A percentile compares a stretch with the other conserved stretches of the same genome.
Conservation (phyloP, 352 stramenopile species). For the Phytopythium litorale region DNA sequence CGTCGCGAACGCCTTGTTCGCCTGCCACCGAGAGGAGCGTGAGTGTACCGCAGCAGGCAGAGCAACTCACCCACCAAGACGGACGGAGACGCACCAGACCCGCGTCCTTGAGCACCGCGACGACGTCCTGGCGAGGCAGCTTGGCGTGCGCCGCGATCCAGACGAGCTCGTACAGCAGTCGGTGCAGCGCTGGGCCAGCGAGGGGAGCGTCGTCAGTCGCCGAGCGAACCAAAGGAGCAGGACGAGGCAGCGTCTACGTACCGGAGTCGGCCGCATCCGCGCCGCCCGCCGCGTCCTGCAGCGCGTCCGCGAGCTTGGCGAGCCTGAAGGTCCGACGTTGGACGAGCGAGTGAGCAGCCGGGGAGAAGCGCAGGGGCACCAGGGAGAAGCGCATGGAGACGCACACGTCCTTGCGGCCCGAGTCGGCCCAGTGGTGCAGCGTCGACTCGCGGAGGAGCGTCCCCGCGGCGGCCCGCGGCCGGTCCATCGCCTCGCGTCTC, state of each 20-base stretch:
- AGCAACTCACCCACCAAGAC: too few relatives aligned
- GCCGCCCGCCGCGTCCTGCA: constrained; percentile 22
- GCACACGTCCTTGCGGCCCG: constrained; percentile 52
- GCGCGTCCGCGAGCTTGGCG: constrained; percentile 28
- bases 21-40: constrained; percentile 12
- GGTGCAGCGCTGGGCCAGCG: constrained; percentile 35
- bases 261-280: not conserved
- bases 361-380: not conserved
- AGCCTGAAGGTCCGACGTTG: constrained; percentile 17
- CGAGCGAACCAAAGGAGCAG: not conserved
- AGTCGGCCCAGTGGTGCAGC: constrained; percentile 64
- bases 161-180: constrained; percentile 75
- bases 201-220: not conserved
- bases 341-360: not conserved
- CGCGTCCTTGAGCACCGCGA: constrained; percentile 65
- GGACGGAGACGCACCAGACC: constrained; percentile 33
- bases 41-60: not conserved
- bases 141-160: constrained; percentile 71
- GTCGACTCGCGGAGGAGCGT: constrained; percentile 49
- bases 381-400: constrained; percentile 1
- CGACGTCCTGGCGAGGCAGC: constrained; percentile 62
- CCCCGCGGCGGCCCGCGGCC: constrained; percentile 1
- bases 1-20: constrained; percentile 23
- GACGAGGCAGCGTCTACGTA: not conserved
- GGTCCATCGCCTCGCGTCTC: constrained; percentile 11